phyloP scores from a whole-genome alignment of 1,284 basidiomycete species.

The Sanghuangporus weigelae region DNA sequence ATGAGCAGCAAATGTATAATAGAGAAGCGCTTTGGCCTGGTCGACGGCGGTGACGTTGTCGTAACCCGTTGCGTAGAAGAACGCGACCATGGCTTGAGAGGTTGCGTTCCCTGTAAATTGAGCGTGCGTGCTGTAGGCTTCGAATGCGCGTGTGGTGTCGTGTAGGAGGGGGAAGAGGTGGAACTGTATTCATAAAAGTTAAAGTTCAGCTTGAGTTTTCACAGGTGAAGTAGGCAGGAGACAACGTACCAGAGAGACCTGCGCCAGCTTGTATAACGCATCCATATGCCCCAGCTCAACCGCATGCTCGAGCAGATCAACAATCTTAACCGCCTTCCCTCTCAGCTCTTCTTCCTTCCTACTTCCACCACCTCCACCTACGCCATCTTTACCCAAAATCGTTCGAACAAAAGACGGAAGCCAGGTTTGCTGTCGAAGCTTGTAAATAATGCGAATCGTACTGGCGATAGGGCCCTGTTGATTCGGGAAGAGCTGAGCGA shows the following conservation, averaged over 20 bases:
- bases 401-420: conserved; percentile 39
- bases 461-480: conserved; percentile 67
- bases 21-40: conserved; percentile 77
- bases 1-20: conserved; percentile 91
- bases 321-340: conserved; percentile 66
- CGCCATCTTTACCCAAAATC: conserved; percentile 34
- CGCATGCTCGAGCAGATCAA: conserved; percentile 74
- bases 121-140: conserved; percentile 58
- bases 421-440: conserved; percentile 50
- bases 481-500: conserved; percentile 60
- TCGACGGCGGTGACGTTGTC: conserved; percentile 61
- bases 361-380: conserved; percentile 31
- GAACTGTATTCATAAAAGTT: conserved; percentile 41
- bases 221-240: conserved; percentile 10
- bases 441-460: conserved; percentile 55
- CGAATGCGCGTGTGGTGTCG: conserved; percentile 56
- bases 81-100: conserved; percentile 79
- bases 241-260: conserved; percentile 64
- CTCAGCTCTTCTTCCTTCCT: conserved; percentile 55
- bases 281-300: conserved; percentile 74
- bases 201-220: background rate
- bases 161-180: conserved; percentile 63
- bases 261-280: conserved; percentile 67
- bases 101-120: conserved; percentile 70
- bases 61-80: conserved; percentile 86